Base-by-base conservation (phyloP, 2,329 filamentous ascomycete genomes). In the Camptophora hylomeconis region DNA sequence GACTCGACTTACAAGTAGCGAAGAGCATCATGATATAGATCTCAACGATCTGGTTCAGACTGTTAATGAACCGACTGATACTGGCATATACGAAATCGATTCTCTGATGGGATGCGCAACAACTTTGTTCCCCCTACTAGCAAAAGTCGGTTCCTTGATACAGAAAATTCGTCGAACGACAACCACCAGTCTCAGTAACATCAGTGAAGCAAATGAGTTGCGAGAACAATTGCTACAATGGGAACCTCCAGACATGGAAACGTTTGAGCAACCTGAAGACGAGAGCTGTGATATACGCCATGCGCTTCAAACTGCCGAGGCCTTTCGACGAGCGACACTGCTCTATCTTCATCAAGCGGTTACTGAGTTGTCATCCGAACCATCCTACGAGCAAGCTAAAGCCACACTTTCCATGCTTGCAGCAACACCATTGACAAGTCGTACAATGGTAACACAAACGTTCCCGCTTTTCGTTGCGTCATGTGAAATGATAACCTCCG, bases 21-120 rank as follows among this genome's bases (percentile, higher is more conserved):
- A 71, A 30, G 61, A 66, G 14, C 65, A 69, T 13, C 67, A 70
- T 8, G 58, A 57, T 3, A 61, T 60, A 25, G 65, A 69, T 41
- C 64, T 69, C 28, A 58, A 67, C 19, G 55, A 57, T 26, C 14
- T n/a, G 5, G 24, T 26, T 23, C 32, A 35, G 17, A n/a, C n/a
- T n/a, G n/a, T n/a, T n/a, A n/a, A n/a, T n/a, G n/a, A n/a, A n/a
- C n/a, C n/a, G n/a, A n/a, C n/a, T n/a, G n/a, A n/a, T 47, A 47
- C 52, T 45, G 36, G 56, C 69, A 32, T 54, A 66, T 57, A 69
- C 32, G 61, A 72, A 33, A 61, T 80, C 12, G 75, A 80, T 48
- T 74, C 75, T 4, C 51, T 80, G 16, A 74, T 80, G 70, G 75
- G 75, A 5, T 77, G 72, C 41, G 75, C 75, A 5, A 58, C 63